phyloP scores from a whole-genome alignment of 345 rosid species.

The Citrus unshiu region DNA sequence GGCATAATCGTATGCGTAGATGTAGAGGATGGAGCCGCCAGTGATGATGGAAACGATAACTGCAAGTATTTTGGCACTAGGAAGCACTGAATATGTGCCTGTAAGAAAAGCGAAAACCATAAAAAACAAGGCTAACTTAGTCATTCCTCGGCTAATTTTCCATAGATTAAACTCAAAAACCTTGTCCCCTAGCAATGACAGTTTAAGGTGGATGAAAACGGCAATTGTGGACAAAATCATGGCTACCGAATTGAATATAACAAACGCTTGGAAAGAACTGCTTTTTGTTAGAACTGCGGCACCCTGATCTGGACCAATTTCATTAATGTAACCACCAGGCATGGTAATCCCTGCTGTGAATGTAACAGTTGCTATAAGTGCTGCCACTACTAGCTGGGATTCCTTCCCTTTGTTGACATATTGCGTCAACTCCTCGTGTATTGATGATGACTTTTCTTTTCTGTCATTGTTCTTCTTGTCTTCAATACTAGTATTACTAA shows the following conservation, averaged over 20 bases:
- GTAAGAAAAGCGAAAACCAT: conserved; percentile 13
- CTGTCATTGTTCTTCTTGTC: too few relatives aligned
- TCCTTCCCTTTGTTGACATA: neutral
- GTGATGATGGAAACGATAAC: neutral
- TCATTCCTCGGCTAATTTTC: accelerated
- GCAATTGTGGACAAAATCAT: conserved; percentile 9
- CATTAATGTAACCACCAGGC: conserved; percentile 22
- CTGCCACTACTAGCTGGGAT: neutral
- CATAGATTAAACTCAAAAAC: accelerated
- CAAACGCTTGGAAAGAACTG: conserved; percentile 8
- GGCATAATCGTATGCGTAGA: too few relatives aligned
- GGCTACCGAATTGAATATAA: conserved; percentile 4
- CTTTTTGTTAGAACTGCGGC: conserved; percentile 4
- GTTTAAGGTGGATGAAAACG: neutral
- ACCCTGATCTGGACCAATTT: neutral
- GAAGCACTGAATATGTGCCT: conserved; percentile 13
- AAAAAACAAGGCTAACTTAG: neutral
- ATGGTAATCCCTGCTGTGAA: conserved; percentile 21
- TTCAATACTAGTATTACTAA: too few relatives aligned
- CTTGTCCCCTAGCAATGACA: neutral
- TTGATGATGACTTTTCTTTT: too few relatives aligned
- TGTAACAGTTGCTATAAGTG: conserved; percentile 19
- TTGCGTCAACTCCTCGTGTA: too few relatives aligned
- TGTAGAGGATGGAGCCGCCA: neutral
- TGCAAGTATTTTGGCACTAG: neutral